Evolutionary conservation across 2,329 filamentous ascomycete species (phyloP), one percentile per base, ranked within the genome.

Genomic region (Mycosphaerelloides madeirae): DNA sequence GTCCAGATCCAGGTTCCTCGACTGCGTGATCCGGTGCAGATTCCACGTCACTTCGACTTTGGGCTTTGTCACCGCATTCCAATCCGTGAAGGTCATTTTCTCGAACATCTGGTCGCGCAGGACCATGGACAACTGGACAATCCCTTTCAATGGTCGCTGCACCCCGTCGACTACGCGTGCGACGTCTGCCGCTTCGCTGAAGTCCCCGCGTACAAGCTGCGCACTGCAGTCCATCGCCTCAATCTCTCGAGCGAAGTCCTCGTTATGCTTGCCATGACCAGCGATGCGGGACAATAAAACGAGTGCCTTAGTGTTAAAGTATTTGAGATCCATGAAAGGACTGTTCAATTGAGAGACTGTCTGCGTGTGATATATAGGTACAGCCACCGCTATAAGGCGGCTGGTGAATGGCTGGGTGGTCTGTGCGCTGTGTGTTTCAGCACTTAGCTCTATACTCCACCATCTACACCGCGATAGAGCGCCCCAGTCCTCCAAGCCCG

Each of bases 61-160:
- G 13, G 60, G 46, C 3, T 19, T 15, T 11, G 53, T 18, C 3
- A 16, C 19, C 3, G 31, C n/a, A 13, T 33, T 37, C 32, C 38
- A 46, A 6, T 42, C 29, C 7, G 52, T 36, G n/a, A 48, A 42
- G 3, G 56, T 57, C 57, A 61, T 59, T 13, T 41, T 44, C 8
- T n/a, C n/a, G 28, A 29, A 29, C 8, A 9, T 29, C 28, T 29
- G 28, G n/a, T 29, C 28, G 8, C 28, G 28, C 8, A 65, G 49
- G 6, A 59, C 55, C 60, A 65, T 66, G 5, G 64, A 56, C 1
- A 48, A 60, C 39, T 66, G 62, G 14, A 67, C 40, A 13, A 41
- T 29, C n/a, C 50, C 50, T 6, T n/a, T 37, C 20, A 50, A 28
- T 3, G 36, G 40, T 3, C 35, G 41, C 12, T 25, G 8, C 7